A percentile compares a stretch with the other conserved stretches of the same genome.
phyloP scores from a whole-genome alignment of 2,329 filamentous ascomycete species.

The Penicillium sclerotigenum region DNA sequence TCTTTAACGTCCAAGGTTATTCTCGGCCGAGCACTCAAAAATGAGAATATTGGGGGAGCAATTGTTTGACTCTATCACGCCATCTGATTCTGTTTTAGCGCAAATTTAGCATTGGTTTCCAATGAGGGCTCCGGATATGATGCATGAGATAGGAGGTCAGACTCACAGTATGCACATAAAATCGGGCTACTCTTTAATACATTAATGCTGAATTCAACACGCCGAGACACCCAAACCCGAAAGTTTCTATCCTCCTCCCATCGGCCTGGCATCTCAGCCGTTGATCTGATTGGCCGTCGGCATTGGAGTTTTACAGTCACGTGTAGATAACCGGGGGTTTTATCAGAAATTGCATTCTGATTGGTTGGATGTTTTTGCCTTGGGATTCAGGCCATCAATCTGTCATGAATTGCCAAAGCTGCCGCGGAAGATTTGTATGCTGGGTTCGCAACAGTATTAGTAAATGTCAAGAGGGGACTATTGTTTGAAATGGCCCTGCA shows the following conservation, averaged over 20 bases:
- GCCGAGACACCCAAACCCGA: not conserved
- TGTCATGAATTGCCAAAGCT: too few relatives aligned
- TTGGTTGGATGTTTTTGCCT: not conserved
- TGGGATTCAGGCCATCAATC: not conserved
- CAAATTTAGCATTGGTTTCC: not conserved
- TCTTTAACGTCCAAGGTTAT: constrained; percentile 2
- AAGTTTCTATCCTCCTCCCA: not conserved
- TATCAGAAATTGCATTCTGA: constrained; percentile 3
- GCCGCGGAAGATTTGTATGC: too few relatives aligned
- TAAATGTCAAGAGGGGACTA: too few relatives aligned
- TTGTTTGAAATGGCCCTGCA: too few relatives aligned
- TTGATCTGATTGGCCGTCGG: constrained; percentile 4
- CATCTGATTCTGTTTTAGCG: constrained; percentile 16
- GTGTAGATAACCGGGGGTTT: not conserved
- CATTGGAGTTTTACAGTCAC: not conserved
- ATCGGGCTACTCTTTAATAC: not conserved
- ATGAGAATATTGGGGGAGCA: constrained; percentile 2
- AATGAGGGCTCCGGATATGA: not conserved
- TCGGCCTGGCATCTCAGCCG: not conserved
- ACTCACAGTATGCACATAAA: not conserved
- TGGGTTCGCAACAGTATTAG: too few relatives aligned
- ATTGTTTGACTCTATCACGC: constrained; percentile 19
- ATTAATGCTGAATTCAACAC: not conserved
- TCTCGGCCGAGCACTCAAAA: constrained; percentile 19
- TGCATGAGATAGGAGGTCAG: not conserved